Percentiles rank a stretch among this genome's conserved stretches.
phyloP scores from a whole-genome alignment of 108 stramenopile species.

The Skeletonema marinoi region DNA sequence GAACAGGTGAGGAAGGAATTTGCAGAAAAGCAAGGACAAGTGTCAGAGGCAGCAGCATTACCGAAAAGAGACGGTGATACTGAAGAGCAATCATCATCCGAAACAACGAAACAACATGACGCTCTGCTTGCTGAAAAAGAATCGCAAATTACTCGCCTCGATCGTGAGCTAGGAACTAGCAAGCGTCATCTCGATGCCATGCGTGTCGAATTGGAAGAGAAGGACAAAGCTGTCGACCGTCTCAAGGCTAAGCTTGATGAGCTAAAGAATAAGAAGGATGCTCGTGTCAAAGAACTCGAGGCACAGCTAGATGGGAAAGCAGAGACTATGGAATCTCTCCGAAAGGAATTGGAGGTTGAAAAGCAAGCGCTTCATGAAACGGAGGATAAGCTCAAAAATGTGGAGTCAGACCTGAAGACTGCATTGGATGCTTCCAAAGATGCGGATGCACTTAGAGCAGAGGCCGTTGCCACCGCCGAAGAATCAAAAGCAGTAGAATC shows the following conservation, averaged over 20 bases:
- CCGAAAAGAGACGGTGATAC: background rate
- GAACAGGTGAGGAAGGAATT: conserved; percentile 21
- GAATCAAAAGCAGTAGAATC: conserved; percentile 18
- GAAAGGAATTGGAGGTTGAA: conserved; percentile 25
- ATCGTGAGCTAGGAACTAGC: conserved; percentile 34
- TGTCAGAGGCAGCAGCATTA: conserved; percentile 4
- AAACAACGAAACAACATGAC: background rate
- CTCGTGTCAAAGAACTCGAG: conserved; percentile 35
- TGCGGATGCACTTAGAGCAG: conserved; percentile 13
- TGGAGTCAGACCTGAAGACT: conserved; percentile 19
- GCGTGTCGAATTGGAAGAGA: conserved; percentile 25
- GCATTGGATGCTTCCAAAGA: conserved; percentile 20
- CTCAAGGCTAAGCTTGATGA: conserved; percentile 30
- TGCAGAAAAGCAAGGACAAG: conserved; percentile 6
- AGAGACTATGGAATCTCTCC: conserved; percentile 13
- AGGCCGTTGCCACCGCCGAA: conserved; percentile 11
- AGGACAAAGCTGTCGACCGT: conserved; percentile 36
- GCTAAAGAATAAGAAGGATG: conserved; percentile 16
- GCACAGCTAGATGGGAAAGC: conserved; percentile 23
- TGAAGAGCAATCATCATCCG: background rate
- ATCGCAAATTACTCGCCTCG: conserved; percentile 18
- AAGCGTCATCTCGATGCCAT: conserved; percentile 33
- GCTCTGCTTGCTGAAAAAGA: conserved; percentile 35
- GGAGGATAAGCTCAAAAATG: conserved; percentile 12
- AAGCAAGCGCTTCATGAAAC: conserved; percentile 9